Evolutionary conservation across 352 stramenopile species (phyloP).

Genomic region (Blastocystis sp.): DNA sequence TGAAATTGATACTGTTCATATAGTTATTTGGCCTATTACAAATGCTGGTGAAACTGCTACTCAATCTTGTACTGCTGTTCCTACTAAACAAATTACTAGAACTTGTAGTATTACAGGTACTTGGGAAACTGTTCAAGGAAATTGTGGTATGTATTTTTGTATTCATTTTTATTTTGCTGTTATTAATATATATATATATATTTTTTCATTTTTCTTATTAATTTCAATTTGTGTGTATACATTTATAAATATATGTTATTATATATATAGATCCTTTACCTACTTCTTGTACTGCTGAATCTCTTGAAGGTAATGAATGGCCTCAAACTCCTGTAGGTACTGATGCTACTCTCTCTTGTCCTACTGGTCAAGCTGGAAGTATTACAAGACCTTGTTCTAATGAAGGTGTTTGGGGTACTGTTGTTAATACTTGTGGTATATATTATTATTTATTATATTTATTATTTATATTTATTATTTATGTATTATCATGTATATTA

Average conservation of each 20-base stretch:
- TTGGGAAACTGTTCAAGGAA: neutral
- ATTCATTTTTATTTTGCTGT: neutral
- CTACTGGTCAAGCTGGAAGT: neutral
- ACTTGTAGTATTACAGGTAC: neutral
- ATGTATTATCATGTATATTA: too few relatives aligned
- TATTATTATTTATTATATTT: too few relatives aligned
- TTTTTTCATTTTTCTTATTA: neutral
- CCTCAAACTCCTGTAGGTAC: neutral
- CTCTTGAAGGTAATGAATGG: neutral
- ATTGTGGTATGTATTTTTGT: slow-evolving; percentile 1
- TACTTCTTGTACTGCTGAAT: neutral
- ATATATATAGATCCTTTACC: neutral
- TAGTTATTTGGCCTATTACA: slow-evolving; percentile 9
- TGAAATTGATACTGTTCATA: neutral
- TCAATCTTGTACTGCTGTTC: neutral
- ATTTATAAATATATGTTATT: neutral
- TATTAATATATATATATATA: neutral
- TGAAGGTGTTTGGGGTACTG: neutral
- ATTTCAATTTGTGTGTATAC: neutral
- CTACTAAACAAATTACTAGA: neutral
- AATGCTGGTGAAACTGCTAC: neutral
- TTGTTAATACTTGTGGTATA: slow-evolving; percentile 6
- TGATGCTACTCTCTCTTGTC: neutral
- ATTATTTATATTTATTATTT: too few relatives aligned
- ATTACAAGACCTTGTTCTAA: neutral